These are phyloP conservation scores for Fusarium oligoseptatum DNA, from an alignment of 2,329 filamentous ascomycete species.

Conservation along the genomic window DNA sequence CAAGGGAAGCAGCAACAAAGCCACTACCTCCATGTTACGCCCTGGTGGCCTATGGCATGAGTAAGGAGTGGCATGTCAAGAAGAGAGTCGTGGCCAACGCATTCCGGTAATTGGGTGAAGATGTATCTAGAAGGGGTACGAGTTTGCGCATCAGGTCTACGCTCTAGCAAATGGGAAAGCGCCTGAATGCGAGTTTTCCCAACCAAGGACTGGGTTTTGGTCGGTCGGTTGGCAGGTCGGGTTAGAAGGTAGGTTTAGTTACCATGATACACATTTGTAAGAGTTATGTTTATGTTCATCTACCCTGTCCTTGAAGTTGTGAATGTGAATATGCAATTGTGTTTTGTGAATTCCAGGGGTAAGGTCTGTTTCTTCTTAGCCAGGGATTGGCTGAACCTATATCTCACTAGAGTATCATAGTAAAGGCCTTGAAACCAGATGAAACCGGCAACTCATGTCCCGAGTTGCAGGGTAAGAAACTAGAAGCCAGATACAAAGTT, in stretches of 20 bases:
- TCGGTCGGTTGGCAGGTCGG: conserved; percentile 16
- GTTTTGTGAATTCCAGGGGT: neutral
- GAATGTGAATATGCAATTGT: neutral
- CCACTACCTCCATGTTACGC: conserved; percentile 62
- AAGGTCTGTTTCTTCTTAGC: neutral
- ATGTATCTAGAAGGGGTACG: conserved; percentile 29
- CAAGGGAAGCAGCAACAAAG: conserved; percentile 46
- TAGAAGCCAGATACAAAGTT: neutral
- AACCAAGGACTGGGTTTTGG: conserved; percentile 22
- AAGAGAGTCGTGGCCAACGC: conserved; percentile 53
- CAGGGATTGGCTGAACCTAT: neutral
- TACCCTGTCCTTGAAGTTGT: neutral
- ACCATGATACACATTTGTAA: conserved; percentile 4
- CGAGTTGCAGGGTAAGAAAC: neutral
- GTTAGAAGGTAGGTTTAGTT: conserved; percentile 26
- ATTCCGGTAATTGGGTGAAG: conserved; percentile 53
- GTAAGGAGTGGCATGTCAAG: conserved; percentile 66
- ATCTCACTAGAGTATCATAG: neutral
- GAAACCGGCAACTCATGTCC: conserved; percentile 12
- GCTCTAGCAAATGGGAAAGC: conserved; percentile 14
- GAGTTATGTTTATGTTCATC: neutral
- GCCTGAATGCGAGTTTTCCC: conserved; percentile 19
- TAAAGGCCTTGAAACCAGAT: conserved; percentile 8
- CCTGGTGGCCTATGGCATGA: conserved; percentile 63
- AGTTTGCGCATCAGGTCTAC: conserved; percentile 25